Conservation (phyloP, 139 green algal species). For the Spirogloea muscicola region DNA sequence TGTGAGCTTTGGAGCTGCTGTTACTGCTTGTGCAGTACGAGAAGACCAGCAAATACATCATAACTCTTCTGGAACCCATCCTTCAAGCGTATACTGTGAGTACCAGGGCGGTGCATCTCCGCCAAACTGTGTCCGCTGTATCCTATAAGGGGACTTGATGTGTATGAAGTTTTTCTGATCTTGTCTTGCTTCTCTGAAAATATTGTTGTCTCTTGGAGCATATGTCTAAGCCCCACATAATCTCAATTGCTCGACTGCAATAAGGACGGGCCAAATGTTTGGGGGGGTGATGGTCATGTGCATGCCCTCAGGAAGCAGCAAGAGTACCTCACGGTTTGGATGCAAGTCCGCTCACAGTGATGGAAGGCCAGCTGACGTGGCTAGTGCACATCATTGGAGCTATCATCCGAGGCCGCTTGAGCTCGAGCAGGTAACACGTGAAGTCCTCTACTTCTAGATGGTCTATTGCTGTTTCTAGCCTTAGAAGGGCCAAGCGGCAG, state of each 20-base stretch:
- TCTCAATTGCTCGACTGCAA: too few relatives aligned
- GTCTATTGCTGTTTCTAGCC: not conserved
- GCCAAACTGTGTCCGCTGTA: not conserved
- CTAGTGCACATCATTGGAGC: conserved; percentile 91
- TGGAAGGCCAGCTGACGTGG: conserved; percentile 97
- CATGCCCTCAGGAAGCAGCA: conserved; percentile 23
- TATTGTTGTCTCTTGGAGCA: too few relatives aligned
- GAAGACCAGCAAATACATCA: conserved; percentile 67
- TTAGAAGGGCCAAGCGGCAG: not conserved
- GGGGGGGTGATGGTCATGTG: not conserved
- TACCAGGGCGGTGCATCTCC: not conserved
- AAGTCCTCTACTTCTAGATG: not conserved
- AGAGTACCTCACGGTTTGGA: conserved; percentile 22
- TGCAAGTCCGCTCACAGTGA: conserved; percentile 48
- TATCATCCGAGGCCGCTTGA: conserved; percentile 79
- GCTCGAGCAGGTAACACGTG: conserved; percentile 52
- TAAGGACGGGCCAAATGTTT: too few relatives aligned
- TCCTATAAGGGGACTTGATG: conserved; percentile 5
- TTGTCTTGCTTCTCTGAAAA: too few relatives aligned
- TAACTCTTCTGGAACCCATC: conserved; percentile 70
- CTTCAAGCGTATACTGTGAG: conserved; percentile 60
- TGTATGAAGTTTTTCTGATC: not conserved
- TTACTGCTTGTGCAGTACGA: conserved; percentile 68
- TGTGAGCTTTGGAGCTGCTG: not conserved
- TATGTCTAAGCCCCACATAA: too few relatives aligned